Evolutionary conservation across 2,329 filamentous ascomycete species (phyloP), one percentile per base, ranked within the genome.

Genomic region (Penicillium sp.): DNA sequence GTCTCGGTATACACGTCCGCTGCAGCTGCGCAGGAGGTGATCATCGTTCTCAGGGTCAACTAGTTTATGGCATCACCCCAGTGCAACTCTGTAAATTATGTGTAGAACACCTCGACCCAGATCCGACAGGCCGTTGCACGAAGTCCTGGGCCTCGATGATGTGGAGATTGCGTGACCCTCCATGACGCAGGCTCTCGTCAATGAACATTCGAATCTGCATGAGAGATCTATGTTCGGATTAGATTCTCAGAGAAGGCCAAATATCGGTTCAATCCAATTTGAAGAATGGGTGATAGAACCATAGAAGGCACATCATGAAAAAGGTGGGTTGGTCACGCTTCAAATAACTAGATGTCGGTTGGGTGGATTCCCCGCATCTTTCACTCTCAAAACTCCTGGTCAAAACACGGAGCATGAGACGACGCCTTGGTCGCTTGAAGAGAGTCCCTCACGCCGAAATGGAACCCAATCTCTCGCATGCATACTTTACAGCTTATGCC

Each of bases 401-500:
- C 10, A 36, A 10, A 38, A 20, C 35, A 20, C 9, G 18, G 16
- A 38, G 16, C 16, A 16, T 36, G 6, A 20, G 7, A 38, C 16
- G 9, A 38, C 35, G 16, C n/a, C 35, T 20, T 13, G 35, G 10
- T 20, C 35, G 35, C 16, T 20, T 20, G 35, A 20, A 13, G 10
- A 38, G 16, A 38, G 8, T 14, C 4, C 39, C 20, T 10, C n/a
- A 35, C 38, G 20, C 38, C 6, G 20, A 22, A 6, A 33, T 42
- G 36, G 31, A 41, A n/a, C 18, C 38, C 10, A 42, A 31, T 25
- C 10, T 30, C n/a, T 22, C 33, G 16, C 27, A 35, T n/a, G n/a
- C 36, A 10, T 22, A 9, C 24, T 56, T 56, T 38, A 44, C 36
- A n/a, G 51, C 46, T 9, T 54, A 43, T 25, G n/a, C 40, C n/a